A percentile compares a stretch with the other conserved stretches of the same genome.
Conservation (phyloP, 805 yeast species). For the Saccharomycopsis sp. region DNA sequence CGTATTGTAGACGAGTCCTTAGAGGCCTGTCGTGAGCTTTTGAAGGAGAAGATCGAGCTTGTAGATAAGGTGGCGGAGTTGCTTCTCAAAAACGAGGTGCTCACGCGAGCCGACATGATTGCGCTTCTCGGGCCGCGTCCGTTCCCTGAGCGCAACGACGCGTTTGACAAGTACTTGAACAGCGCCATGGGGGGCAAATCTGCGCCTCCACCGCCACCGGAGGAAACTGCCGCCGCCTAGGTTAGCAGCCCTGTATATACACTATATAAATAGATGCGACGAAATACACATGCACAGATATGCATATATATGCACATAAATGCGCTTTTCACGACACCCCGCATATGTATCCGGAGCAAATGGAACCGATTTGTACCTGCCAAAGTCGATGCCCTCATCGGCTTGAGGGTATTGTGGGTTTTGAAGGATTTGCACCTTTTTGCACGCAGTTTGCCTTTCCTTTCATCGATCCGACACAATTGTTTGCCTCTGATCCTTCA, state of each 20-base stretch:
- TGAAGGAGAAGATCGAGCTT: conserved; percentile 50
- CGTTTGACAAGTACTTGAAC: conserved; percentile 75
- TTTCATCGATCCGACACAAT: not conserved
- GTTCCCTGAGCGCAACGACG: conserved; percentile 73
- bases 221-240: not conserved
- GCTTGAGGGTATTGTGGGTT: not conserved
- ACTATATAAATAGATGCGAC: too few relatives aligned
- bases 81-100: conserved; percentile 64
- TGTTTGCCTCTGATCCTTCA: too few relatives aligned
- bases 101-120: conserved; percentile 76
- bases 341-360: not conserved
- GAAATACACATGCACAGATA: too few relatives aligned
- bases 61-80: conserved; percentile 71
- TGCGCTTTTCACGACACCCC: too few relatives aligned
- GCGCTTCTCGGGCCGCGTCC: conserved; percentile 72
- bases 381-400: not conserved
- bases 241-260: too few relatives aligned
- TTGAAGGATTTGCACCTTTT: not conserved
- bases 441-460: too few relatives aligned
- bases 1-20: conserved; percentile 62
- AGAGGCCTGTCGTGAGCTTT: conserved; percentile 47
- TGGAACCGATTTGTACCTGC: not conserved
- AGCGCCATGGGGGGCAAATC: not conserved
- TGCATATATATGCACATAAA: too few relatives aligned
- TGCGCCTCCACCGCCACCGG: not conserved